Evolutionary conservation across 352 stramenopile species (phyloP).

Genomic region (Phytophthora pisi): DNA sequence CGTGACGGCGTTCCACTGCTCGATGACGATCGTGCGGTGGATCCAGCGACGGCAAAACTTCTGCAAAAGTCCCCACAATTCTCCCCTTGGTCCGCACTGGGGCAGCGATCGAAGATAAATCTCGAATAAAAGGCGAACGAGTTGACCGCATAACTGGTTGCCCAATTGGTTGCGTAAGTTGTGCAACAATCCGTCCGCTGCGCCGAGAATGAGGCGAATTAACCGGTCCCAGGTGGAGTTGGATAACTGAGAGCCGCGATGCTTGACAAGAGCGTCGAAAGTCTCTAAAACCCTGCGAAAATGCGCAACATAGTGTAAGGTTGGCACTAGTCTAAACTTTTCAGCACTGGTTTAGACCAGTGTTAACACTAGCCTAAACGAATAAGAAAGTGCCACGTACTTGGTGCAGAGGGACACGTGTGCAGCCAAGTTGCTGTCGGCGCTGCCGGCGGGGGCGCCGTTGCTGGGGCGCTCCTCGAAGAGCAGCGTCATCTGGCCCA

Average conservation of each 20-base stretch:
- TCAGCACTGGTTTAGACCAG: too few relatives aligned
- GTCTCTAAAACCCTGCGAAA: constrained; percentile 70
- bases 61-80: constrained; percentile 81
- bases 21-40: constrained; percentile 83
- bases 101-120: constrained; percentile 76
- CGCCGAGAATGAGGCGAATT: constrained; percentile 77
- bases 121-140: constrained; percentile 82
- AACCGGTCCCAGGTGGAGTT: constrained; percentile 86
- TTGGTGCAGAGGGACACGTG: constrained; percentile 77
- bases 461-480: constrained; percentile 75
- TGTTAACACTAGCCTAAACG: not conserved
- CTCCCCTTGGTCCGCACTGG: constrained; percentile 69
- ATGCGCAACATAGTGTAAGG: not conserved
- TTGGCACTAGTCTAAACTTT: not conserved
- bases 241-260: constrained; percentile 59
- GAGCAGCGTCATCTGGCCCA: constrained; percentile 88
- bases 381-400: constrained; percentile 32
- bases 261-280: constrained; percentile 78
- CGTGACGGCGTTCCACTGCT: constrained; percentile 86
- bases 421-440: constrained; percentile 53
- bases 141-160: constrained; percentile 74
- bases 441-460: constrained; percentile 19
- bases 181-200: constrained; percentile 79
- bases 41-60: constrained; percentile 90
- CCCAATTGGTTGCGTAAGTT: constrained; percentile 74